A percentile compares a stretch with the other conserved stretches of the same genome.
These are phyloP conservation scores for Ajuga reptans DNA, from an alignment of 305 asterid genomes.

Conservation along the genomic window DNA sequence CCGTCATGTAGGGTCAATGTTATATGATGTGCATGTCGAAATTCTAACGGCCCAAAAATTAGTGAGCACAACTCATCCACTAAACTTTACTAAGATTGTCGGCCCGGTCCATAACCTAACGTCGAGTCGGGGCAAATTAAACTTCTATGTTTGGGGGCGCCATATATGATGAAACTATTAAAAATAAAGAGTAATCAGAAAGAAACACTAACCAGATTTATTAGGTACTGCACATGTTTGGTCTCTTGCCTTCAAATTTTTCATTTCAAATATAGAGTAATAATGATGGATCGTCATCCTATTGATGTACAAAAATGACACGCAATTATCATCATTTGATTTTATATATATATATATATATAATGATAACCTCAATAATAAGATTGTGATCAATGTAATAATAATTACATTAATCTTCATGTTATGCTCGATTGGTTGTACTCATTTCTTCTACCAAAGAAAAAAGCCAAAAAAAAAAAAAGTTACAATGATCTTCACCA, in stretches of 20 bases:
- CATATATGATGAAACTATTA: not conserved
- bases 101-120: too few relatives aligned
- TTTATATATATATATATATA: not conserved
- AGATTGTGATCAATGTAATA: not conserved
- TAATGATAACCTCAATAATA: not conserved
- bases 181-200: not conserved
- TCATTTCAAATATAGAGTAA: not conserved
- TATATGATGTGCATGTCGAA: too few relatives aligned
- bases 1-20: too few relatives aligned
- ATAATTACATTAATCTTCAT: not conserved
- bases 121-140: too few relatives aligned
- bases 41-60: too few relatives aligned
- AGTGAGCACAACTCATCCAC: too few relatives aligned
- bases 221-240: conserved; percentile 31
- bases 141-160: too few relatives aligned
- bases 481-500: too few relatives aligned
- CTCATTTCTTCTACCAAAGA: too few relatives aligned
- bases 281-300: too few relatives aligned
- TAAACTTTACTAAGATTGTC: too few relatives aligned
- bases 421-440: not conserved
- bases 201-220: conserved; percentile 18
- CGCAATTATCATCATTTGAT: not conserved
- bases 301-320: not conserved
- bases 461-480: too few relatives aligned
- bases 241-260: not conserved